These are phyloP conservation scores for Camellia oleifera DNA, from an alignment of 179 eudicot genomes.

Conservation along the genomic window DNA sequence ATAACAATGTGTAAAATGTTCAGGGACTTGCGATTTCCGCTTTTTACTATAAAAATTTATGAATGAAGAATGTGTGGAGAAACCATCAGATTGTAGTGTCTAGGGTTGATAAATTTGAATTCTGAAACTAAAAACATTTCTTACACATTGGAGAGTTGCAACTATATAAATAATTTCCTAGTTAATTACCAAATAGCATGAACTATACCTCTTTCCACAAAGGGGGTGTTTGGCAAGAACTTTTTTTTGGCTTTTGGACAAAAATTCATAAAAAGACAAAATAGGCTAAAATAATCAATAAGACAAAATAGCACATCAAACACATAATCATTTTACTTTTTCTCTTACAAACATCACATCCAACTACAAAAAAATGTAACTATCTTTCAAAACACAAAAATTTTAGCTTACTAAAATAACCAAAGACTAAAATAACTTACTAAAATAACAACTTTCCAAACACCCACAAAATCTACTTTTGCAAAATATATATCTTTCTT, in stretches of 20 bases:
- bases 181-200: background rate
- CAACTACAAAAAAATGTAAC: no score
- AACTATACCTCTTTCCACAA: background rate
- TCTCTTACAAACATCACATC: no score
- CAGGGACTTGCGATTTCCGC: background rate
- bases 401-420: no score
- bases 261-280: no score
- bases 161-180: background rate
- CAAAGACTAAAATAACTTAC: no score
- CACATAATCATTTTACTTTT: no score
- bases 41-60: background rate
- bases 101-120: background rate
- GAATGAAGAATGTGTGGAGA: background rate
- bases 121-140: background rate
- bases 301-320: no score
- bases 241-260: no score
- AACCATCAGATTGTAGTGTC: background rate
- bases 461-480: background rate
- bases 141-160: background rate
- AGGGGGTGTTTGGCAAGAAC: no score
- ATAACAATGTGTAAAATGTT: background rate
- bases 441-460: no score
- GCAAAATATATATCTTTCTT: background rate
- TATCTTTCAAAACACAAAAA: no score
- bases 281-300: no score